Percentiles rank a stretch among this genome's conserved stretches.
Evolutionary conservation across 2,329 filamentous ascomycete species (phyloP).

Genomic region (Bipolaris victoriae): DNA sequence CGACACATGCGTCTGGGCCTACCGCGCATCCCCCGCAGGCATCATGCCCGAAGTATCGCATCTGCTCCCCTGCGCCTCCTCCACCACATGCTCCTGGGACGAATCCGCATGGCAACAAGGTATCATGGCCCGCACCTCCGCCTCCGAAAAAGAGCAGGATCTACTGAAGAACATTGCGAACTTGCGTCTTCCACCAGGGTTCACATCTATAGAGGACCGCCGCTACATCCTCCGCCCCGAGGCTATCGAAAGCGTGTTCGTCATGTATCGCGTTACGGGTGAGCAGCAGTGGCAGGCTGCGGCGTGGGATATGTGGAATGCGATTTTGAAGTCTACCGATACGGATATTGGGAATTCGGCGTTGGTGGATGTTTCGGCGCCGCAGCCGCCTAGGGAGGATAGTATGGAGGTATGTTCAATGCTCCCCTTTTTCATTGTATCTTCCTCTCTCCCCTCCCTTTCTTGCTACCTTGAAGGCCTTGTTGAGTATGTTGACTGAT

Average conservation of each 20-base stretch:
- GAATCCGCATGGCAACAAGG: constrained; percentile 58
- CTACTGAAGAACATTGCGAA: constrained; percentile 47
- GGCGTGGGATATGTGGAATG: constrained; percentile 59
- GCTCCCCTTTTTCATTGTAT: too few relatives aligned
- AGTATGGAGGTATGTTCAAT: constrained; percentile 52
- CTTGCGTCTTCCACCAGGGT: constrained; percentile 52
- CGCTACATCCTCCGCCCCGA: constrained; percentile 60
- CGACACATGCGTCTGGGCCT: constrained; percentile 68
- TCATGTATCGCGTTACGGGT: constrained; percentile 66
- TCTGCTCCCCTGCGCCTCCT: constrained; percentile 57
- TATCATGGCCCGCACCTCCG: constrained; percentile 35
- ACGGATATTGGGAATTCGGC: constrained; percentile 56
- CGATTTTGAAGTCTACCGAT: constrained; percentile 51
- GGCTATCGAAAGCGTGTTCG: constrained; percentile 67
- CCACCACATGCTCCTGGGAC: constrained; percentile 59
- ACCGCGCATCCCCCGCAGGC: constrained; percentile 61
- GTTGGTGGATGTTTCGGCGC: constrained; percentile 51
- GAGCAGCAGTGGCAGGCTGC: constrained; percentile 55
- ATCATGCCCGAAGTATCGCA: constrained; percentile 68
- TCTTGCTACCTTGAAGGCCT: too few relatives aligned
- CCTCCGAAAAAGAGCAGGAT: constrained; percentile 34
- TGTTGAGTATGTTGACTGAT: too few relatives aligned
- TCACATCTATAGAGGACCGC: constrained; percentile 52
- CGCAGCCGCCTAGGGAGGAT: constrained; percentile 48
- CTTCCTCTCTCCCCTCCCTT: too few relatives aligned